Evolutionary conservation across 2,329 filamentous ascomycete genomes (phyloP).

Genomic region (Rasamsonia emersonii): DNA sequence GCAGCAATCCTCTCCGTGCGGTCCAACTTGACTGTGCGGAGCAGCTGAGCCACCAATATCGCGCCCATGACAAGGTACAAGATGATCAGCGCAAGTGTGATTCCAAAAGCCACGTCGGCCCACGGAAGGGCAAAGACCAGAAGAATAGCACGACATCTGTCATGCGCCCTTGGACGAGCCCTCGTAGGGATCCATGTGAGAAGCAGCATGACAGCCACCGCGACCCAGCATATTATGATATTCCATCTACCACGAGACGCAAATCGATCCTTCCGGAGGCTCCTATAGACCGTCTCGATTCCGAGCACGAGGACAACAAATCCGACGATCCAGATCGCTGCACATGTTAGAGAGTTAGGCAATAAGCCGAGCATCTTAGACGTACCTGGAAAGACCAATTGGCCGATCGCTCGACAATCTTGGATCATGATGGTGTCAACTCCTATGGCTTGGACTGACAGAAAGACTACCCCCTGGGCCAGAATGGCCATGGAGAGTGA

Average conservation of each 20-base stretch:
- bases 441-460: conserved; percentile 9
- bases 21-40: conserved; percentile 12
- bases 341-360: neutral
- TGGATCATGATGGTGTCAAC: conserved; percentile 4
- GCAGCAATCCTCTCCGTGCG: conserved; percentile 15
- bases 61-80: conserved; percentile 11
- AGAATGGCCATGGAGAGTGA: conserved; percentile 10
- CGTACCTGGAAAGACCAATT: conserved; percentile 17
- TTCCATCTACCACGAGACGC: conserved; percentile 11
- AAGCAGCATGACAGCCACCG: conserved; percentile 9
- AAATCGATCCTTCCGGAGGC: conserved; percentile 11
- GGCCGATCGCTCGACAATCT: conserved; percentile 10
- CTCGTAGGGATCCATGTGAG: conserved; percentile 16
- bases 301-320: conserved; percentile 16
- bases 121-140: conserved; percentile 12
- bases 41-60: conserved; percentile 11
- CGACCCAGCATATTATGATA: conserved; percentile 12
- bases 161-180: conserved; percentile 6
- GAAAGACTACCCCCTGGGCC: conserved; percentile 11
- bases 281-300: conserved; percentile 13
- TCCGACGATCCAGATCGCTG: conserved; percentile 18
- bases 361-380: conserved; percentile 6
- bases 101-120: conserved; percentile 14
- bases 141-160: conserved; percentile 12
- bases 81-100: conserved; percentile 12